Base-by-base conservation (phyloP, 2,329 filamentous ascomycete species). In the Ophiostoma sp. region DNA sequence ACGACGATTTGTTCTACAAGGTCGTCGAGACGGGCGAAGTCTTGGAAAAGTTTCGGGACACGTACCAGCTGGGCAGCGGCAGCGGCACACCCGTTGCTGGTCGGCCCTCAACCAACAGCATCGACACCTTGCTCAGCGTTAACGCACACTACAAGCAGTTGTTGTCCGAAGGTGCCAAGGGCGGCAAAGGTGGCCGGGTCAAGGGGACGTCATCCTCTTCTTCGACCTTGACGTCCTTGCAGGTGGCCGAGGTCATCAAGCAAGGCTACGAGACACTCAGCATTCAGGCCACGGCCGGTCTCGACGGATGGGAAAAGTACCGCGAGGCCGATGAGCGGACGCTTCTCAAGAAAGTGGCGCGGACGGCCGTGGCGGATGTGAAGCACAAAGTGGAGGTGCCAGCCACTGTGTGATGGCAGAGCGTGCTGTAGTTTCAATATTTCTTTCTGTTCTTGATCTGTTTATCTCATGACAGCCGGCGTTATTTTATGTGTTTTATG, bases 1-100 rank as follows among this genome's bases (percentile, higher is more conserved):
- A 98, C 81, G 96, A 99, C 78, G 96, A 99, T 79, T 86, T 99
- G 0, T 98, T 99, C 83, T 99, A 99, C 88, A 99, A 99, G 83
- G 88, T 98, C 1, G 94, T 98, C 33, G 96, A 99, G 82, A 93
- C 92, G 1, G 94, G 95, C 12, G 93, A 97, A 68, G 88, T 93
- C 15, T 87, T 98, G 28, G 84, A 87, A 42, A 94, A 93, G 79
- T 97, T 98, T 83, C 90, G 93, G 55, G 90, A 94, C 75, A 91
- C 89, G 11, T 98, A 96, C 81, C 83, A 84, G 4, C 82, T 92
- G 19, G 84, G 69, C 39, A 59, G 22, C 12, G 42, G 11, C 11
- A 19, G 22, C 17, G 15, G 33, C 33, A 11, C 22, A 11, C 7
- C 25, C 45, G 19, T 12, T 4, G 19, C 59, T 2, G 25, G 83